Percentiles rank a stretch among this genome's conserved stretches.
phyloP scores from a whole-genome alignment of 2,329 filamentous ascomycete species.

The Diaporthe citri region DNA sequence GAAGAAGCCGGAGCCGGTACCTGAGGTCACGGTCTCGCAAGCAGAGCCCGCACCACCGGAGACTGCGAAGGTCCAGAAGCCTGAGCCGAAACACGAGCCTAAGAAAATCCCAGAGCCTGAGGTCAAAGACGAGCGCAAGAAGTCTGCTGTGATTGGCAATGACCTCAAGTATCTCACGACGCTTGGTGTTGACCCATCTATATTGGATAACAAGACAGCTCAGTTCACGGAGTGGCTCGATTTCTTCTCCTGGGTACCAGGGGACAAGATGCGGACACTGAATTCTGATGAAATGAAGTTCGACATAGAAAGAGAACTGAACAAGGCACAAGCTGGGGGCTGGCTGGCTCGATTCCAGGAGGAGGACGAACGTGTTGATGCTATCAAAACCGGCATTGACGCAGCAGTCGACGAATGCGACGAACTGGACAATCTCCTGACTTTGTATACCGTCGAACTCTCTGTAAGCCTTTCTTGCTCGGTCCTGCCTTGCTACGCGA shows the following conservation, averaged over 20 bases:
- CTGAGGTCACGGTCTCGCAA: constrained; percentile 70
- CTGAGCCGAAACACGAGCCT: constrained; percentile 48
- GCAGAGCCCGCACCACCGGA: constrained; percentile 26
- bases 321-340: constrained; percentile 90
- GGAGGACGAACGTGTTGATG: constrained; percentile 89
- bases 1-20: constrained; percentile 55
- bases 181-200: constrained; percentile 80
- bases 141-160: constrained; percentile 76
- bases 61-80: constrained; percentile 1
- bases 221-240: constrained; percentile 87
- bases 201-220: constrained; percentile 81
- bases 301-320: constrained; percentile 88
- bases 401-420: constrained; percentile 95
- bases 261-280: constrained; percentile 78
- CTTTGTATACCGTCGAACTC: constrained; percentile 93
- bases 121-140: constrained; percentile 64
- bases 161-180: constrained; percentile 83
- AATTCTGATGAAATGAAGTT: constrained; percentile 84
- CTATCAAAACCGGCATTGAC: constrained; percentile 88
- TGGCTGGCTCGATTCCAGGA: constrained; percentile 89
- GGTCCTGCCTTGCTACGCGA: neutral
- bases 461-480: constrained; percentile 70
- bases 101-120: constrained; percentile 47
- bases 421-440: constrained; percentile 93
- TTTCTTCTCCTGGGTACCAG: constrained; percentile 89